Conservation (phyloP, 2,329 filamentous ascomycete genomes). For the Fusarium tupiense region DNA sequence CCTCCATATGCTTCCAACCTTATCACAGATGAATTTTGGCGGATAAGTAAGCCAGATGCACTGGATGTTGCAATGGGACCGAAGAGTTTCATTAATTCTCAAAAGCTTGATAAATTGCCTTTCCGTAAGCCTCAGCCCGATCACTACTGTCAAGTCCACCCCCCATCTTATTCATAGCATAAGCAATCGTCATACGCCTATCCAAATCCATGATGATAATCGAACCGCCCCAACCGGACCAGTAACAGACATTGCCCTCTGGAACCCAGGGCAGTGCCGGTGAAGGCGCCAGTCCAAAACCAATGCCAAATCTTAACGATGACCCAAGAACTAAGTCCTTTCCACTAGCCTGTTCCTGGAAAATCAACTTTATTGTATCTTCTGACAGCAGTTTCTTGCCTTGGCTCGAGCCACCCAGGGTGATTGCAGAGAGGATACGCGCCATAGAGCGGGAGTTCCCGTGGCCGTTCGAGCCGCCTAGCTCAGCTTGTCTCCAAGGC, state of each 20-base stretch:
- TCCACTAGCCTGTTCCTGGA: background rate
- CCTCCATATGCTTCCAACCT: too few species aligned
- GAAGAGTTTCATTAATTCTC: too few species aligned
- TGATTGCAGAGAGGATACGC: background rate
- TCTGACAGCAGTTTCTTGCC: background rate
- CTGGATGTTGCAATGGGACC: too few species aligned
- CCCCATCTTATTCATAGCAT: conserved; percentile 7
- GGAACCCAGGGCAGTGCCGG: background rate
- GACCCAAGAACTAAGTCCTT: background rate
- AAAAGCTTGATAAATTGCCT: background rate
- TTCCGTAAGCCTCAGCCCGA: background rate
- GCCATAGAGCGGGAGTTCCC: background rate
- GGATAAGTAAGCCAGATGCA: too few species aligned
- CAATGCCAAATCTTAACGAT: background rate
- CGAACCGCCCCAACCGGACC: background rate
- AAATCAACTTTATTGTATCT: background rate
- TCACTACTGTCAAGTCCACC: conserved; percentile 4
- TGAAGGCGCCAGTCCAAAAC: background rate
- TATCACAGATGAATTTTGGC: too few species aligned
- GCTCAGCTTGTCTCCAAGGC: background rate
- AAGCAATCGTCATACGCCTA: background rate
- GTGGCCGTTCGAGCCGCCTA: background rate
- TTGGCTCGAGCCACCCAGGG: background rate
- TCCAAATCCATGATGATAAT: background rate
- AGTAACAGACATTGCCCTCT: background rate